phyloP scores from a whole-genome alignment of 2,329 filamentous ascomycete species.

The Neofusicoccum cordaticola region DNA sequence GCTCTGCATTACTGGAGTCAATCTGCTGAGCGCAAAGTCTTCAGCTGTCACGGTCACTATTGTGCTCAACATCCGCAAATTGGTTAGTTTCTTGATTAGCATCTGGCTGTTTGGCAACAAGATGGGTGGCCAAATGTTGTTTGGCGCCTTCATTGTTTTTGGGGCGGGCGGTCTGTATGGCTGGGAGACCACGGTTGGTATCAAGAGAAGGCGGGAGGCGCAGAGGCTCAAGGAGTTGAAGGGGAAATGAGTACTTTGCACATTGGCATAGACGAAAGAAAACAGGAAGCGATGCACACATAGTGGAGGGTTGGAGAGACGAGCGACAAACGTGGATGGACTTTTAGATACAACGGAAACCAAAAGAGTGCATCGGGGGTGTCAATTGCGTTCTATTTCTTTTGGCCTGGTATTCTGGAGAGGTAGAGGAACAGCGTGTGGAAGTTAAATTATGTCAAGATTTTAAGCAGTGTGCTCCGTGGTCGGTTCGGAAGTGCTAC shows the following conservation, averaged over 20 bases:
- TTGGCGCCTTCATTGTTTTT: constrained; percentile 85
- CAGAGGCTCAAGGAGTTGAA: constrained; percentile 13
- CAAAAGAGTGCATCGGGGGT: no score
- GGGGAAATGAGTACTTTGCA: background rate
- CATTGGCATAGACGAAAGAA: background rate
- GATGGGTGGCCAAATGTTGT: constrained; percentile 70
- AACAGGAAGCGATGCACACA: background rate
- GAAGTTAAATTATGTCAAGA: no score
- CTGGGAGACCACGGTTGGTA: constrained; percentile 59
- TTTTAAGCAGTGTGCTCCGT: no score
- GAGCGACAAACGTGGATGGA: background rate
- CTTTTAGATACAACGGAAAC: no score
- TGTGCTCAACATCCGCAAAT: constrained; percentile 89
- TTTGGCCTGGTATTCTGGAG: no score
- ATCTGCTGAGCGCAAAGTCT: constrained; percentile 82
- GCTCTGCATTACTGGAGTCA: constrained; percentile 92
- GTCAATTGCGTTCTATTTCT: no score
- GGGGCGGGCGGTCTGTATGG: constrained; percentile 88
- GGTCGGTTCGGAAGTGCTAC: no score
- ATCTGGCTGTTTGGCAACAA: constrained; percentile 93
- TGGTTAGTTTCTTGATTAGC: constrained; percentile 85
- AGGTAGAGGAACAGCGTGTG: no score
- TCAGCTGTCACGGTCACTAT: constrained; percentile 95
- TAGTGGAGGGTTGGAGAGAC: background rate
- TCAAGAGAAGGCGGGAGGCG: constrained; percentile 36